Evolutionary conservation across 2,329 filamentous ascomycete genomes (phyloP), one percentile per base, ranked within the genome.

Genomic region (Colletotrichum phormii): DNA sequence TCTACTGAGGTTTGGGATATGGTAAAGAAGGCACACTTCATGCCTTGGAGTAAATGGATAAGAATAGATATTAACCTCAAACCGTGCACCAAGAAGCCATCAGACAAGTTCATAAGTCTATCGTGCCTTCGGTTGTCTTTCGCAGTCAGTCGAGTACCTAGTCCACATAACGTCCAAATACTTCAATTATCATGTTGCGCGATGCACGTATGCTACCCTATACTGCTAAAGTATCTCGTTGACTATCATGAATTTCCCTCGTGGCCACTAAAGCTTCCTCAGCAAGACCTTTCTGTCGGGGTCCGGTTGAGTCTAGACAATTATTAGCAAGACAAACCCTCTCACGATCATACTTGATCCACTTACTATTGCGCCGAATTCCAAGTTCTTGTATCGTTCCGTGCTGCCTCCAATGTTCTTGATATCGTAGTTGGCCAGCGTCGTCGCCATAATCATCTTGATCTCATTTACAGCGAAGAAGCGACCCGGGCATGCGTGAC

Each of bases 391-490:
- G 37, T 73, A 66, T 54, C 72, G 64, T 6, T 73, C 60, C 2
- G 35, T 73, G 15, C 42, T 77, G 63, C 79, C 80, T 2, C 79
- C 80, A 3, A 67, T 72, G 11, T 81, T 77, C 64, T 75, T 77
- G 69, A 83, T 72, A 26, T 86, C 84, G 74, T 85, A 85, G 33
- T 79, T 82, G 0, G 86, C 82, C 55, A 86, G 74, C 4, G 83
- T 77, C 58, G 83, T 77, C 1, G 82, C 81, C 15, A 86, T 74
- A 22, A 86, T 81, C 74, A 86, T 77, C 77, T 86, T 86, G 77
- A 86, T 84, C 79, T 86, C 83, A 73, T 84, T 82, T 29, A 79
- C 78, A 11, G 84, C 84, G 73, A 86, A 86, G 81, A 86, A 86
- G 0, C 84, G 80, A 0, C 84, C 85, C 0, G 83, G 84, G 67